Conservation (phyloP, 306 rosid genomes). For the Parietaria judaica region DNA sequence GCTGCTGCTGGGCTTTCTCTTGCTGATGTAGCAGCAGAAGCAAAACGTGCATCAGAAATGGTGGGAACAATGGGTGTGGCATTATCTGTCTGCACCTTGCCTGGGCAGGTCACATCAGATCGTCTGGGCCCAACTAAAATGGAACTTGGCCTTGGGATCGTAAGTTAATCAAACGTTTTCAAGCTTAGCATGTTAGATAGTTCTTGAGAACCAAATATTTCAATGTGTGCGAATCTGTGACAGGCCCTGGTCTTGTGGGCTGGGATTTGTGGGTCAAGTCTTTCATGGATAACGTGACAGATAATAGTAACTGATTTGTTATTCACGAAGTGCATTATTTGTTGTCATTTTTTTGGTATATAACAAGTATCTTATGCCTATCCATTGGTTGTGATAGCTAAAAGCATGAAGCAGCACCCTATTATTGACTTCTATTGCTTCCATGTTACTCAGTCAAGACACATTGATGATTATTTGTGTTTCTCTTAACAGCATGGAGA, state of each 20-base stretch:
- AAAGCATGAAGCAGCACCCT: too few relatives aligned
- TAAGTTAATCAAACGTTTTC: conserved; percentile 29
- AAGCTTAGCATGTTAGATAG: conserved; percentile 10
- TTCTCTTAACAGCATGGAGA: conserved; percentile 77
- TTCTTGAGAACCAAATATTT: background rate
- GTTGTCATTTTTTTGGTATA: background rate
- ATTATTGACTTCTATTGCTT: background rate
- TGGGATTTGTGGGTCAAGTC: too few relatives aligned
- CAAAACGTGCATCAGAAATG: conserved; percentile 75
- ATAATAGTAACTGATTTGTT: too few relatives aligned
- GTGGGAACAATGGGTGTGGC: conserved; percentile 99
- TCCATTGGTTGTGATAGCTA: background rate
- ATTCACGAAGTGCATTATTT: background rate
- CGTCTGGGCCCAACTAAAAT: conserved; percentile 86
- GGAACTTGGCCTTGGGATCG: conserved; percentile 97
- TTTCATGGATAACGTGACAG: too few relatives aligned
- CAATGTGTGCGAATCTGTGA: too few relatives aligned
- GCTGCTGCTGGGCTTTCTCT: conserved; percentile 85
- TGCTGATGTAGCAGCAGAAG: conserved; percentile 70
- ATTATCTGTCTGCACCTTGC: conserved; percentile 71
- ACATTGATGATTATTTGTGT: conserved; percentile 14
- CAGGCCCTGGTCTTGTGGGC: too few relatives aligned
- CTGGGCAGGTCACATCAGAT: conserved; percentile 81
- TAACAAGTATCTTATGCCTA: background rate
- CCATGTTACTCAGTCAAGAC: conserved; percentile 14